Evolutionary conservation across 495 filamentous ascomycete species (phyloP).

Genomic region (Alectoria sarmentosa): DNA sequence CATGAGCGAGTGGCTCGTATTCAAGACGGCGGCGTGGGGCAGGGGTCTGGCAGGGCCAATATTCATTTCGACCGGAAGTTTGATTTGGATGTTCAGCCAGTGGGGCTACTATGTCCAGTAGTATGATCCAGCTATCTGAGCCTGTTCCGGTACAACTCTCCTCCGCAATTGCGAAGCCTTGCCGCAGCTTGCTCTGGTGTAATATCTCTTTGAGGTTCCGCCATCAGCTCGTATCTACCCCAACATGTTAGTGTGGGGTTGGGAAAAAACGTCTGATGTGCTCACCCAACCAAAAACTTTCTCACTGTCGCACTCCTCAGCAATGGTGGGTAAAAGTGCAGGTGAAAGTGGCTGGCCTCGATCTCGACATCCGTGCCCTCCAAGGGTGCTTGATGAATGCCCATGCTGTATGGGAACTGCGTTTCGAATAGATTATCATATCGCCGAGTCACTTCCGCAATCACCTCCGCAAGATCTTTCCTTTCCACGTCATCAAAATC

Average conservation of each 20-base stretch:
- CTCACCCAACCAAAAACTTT: constrained; percentile 87
- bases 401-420: constrained; percentile 89
- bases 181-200: constrained; percentile 93
- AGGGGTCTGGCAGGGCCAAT: constrained; percentile 65
- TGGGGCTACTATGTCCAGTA: constrained; percentile 46
- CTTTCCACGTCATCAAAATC: constrained; percentile 67
- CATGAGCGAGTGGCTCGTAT: constrained; percentile 67
- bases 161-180: constrained; percentile 64
- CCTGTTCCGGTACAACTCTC: constrained; percentile 74
- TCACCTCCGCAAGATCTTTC: constrained; percentile 65
- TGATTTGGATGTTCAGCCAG: constrained; percentile 78
- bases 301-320: constrained; percentile 87
- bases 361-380: constrained; percentile 78
- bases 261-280: constrained; percentile 3
- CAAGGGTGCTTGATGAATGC: constrained; percentile 90
- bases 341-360: constrained; percentile 81
- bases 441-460: constrained; percentile 77
- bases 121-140: constrained; percentile 31
- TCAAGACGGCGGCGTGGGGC: constrained; percentile 62
- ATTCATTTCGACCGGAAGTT: constrained; percentile 58
- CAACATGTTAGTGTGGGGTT: neutral
- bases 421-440: constrained; percentile 98
- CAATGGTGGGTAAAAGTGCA: constrained; percentile 95
- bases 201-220: constrained; percentile 94
- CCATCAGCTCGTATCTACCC: constrained; percentile 77